Evolutionary conservation across 257 asterid species (phyloP).

Genomic region (Nicotiana knightiana): DNA sequence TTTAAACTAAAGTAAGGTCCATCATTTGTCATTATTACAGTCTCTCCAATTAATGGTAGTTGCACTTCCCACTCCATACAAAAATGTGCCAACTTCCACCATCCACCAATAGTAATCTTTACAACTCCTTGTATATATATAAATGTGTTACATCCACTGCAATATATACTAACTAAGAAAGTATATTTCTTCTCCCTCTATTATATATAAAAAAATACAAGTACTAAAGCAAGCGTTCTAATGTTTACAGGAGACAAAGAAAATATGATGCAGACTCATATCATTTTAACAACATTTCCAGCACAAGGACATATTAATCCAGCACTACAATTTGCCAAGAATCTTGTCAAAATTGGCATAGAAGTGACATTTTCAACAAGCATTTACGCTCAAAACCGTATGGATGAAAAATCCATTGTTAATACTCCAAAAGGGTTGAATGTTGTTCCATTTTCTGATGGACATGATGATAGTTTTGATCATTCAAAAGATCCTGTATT

Average conservation of each 20-base stretch:
- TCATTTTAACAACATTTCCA: conserved; percentile 19
- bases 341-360: conserved; percentile 12
- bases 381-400: conserved; percentile 10
- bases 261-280: conserved; percentile 5
- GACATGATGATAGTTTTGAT: conserved; percentile 19
- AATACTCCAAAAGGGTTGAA: conserved; percentile 5
- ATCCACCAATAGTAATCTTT: not conserved
- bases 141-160: not conserved
- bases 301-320: conserved; percentile 37
- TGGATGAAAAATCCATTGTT: conserved; percentile 1
- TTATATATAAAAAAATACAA: not conserved
- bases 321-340: conserved; percentile 18
- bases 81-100: conserved; percentile 6
- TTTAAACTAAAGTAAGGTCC: not conserved
- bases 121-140: not conserved
- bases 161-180: no score
- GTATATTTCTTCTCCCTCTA: no score
- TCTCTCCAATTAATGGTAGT: not conserved
- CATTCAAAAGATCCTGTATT: not conserved
- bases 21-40: not conserved
- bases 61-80: not conserved
- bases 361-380: conserved; percentile 24
- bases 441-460: conserved; percentile 22
- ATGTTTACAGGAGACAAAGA: not conserved
- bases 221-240: not conserved